Evolutionary conservation across 2,329 filamentous ascomycete genomes (phyloP).

Genomic region (Trichoderma cornu-damae): DNA sequence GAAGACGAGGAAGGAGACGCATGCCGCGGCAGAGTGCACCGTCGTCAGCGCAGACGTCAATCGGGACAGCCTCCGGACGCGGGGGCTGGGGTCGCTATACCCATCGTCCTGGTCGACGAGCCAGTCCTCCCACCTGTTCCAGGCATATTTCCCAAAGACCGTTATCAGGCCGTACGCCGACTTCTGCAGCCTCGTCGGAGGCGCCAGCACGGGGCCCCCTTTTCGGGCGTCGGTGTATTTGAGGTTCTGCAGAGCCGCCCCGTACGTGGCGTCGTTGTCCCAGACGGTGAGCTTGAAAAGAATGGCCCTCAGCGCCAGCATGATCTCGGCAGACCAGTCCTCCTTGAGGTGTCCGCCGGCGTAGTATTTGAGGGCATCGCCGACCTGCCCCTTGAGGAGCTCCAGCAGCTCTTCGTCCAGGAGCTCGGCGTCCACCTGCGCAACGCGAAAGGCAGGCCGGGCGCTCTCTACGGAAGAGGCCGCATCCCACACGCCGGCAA

Average conservation of each 20-base stretch:
- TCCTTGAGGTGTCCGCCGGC: slow-evolving; percentile 69
- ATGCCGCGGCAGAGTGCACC: slow-evolving; percentile 73
- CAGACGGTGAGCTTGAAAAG: slow-evolving; percentile 95
- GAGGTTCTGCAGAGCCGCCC: slow-evolving; percentile 85
- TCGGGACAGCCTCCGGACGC: slow-evolving; percentile 55
- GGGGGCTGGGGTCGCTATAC: slow-evolving; percentile 56
- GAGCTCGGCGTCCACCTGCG: slow-evolving; percentile 92
- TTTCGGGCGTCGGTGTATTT: slow-evolving; percentile 80
- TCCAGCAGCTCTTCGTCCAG: slow-evolving; percentile 87
- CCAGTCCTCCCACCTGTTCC: slow-evolving; percentile 89
- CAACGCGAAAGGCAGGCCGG: slow-evolving; percentile 81
- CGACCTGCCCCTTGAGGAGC: slow-evolving; percentile 80
- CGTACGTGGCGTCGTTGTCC: slow-evolving; percentile 95
- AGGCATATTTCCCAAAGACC: slow-evolving; percentile 81
- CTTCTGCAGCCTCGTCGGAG: slow-evolving; percentile 81
- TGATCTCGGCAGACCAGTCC: slow-evolving; percentile 83
- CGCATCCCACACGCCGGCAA: slow-evolving; percentile 62
- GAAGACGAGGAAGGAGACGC: slow-evolving; percentile 84
- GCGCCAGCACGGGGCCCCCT: slow-evolving; percentile 54
- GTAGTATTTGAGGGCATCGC: slow-evolving; percentile 82
- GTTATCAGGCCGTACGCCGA: slow-evolving; percentile 76
- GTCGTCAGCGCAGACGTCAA: slow-evolving; percentile 66
- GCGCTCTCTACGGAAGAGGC: slow-evolving; percentile 72
- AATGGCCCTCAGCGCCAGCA: slow-evolving; percentile 67
- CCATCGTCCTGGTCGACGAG: slow-evolving; percentile 71